Evolutionary conservation across 495 filamentous ascomycete species (phyloP), one percentile per base, ranked within the genome.

Genomic region (Talaromyces liani): DNA sequence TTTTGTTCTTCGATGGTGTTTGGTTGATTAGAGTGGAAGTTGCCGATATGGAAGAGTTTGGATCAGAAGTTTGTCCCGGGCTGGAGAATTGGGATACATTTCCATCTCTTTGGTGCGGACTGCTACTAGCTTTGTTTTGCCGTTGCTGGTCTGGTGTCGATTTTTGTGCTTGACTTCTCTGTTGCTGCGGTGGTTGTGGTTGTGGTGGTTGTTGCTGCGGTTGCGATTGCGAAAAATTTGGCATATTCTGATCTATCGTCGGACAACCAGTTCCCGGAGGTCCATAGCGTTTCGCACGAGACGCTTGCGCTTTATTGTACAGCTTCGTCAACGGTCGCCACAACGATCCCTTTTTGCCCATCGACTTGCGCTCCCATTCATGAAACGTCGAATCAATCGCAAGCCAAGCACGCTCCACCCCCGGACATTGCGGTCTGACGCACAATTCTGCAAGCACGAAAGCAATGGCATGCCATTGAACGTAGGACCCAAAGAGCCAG

Each of bases 401-500:
- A 12, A 74, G 73, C 93, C 93, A 98, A 2, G 89, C 92, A 3
- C 93, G 84, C 61, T 96, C 89, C 1, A 90, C 89, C 12, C 88
- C 62, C 66, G 86, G 85, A 56, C 86, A 80, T 36, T 80, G 82
- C 20, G 88, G 85, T 24, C 91, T 85, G 25, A 88, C 83, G 68
- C 88, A 88, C 4, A 95, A 80, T 67, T 97, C 93, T 1, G 90
- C 81, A 25, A 96, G 72, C 5, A 76, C 79, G 67, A 90, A 90
- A 2, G 87, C 89, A 3, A 94, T 80, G 4, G 91, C 89, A 65
- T 93, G 89, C 87, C 88, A 91, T 63, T 93, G 90, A 20, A 87
- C 87, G 70, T 93, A 91, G 0, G 86, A 90, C 68, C 86, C 82
- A 74, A 91, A 92, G 8, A 92, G 80, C 92, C 92, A 96, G 25